phyloP scores from a whole-genome alignment of 805 yeast species.

The Kuraishia ogatae region DNA sequence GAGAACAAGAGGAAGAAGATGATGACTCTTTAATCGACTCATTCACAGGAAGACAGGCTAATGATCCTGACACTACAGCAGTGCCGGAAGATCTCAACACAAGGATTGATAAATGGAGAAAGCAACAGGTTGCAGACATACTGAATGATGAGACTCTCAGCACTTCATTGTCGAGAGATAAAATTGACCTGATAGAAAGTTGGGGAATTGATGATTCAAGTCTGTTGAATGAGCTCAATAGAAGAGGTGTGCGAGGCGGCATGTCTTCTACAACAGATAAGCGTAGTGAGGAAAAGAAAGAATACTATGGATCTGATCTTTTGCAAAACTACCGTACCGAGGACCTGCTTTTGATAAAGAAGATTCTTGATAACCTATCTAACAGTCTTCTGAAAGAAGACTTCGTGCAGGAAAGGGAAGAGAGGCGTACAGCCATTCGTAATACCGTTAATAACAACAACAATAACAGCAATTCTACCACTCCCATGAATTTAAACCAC shows the following conservation, averaged over 20 bases:
- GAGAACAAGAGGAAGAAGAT: slow-evolving; percentile 13
- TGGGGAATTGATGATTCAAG: slow-evolving; percentile 22
- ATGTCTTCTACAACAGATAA: background rate
- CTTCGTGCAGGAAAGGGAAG: background rate
- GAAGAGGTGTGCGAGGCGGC: background rate
- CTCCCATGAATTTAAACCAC: too few species aligned
- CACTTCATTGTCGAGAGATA: slow-evolving; percentile 9
- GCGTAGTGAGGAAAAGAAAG: slow-evolving; percentile 1
- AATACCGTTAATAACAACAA: background rate
- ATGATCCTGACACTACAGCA: slow-evolving; percentile 7
- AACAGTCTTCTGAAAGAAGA: slow-evolving; percentile 1
- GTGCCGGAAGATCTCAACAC: slow-evolving; percentile 15
- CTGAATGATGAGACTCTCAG: slow-evolving; percentile 14
- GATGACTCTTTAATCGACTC: slow-evolving; percentile 21
- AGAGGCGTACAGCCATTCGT: background rate
- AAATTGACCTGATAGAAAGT: slow-evolving; percentile 17
- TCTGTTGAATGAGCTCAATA: background rate
- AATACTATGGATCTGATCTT: slow-evolving; percentile 14
- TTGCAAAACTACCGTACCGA: slow-evolving; percentile 11
- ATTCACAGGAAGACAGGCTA: slow-evolving; percentile 8
- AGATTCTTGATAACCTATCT: slow-evolving; percentile 12
- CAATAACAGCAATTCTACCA: background rate
- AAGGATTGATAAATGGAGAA: slow-evolving; percentile 22
- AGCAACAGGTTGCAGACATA: slow-evolving; percentile 16
- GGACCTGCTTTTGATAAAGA: slow-evolving; percentile 13